A percentile compares a stretch with the other conserved stretches of the same genome.
phyloP scores from a whole-genome alignment of 495 filamentous ascomycete genomes.

The Tuber calosporum region DNA sequence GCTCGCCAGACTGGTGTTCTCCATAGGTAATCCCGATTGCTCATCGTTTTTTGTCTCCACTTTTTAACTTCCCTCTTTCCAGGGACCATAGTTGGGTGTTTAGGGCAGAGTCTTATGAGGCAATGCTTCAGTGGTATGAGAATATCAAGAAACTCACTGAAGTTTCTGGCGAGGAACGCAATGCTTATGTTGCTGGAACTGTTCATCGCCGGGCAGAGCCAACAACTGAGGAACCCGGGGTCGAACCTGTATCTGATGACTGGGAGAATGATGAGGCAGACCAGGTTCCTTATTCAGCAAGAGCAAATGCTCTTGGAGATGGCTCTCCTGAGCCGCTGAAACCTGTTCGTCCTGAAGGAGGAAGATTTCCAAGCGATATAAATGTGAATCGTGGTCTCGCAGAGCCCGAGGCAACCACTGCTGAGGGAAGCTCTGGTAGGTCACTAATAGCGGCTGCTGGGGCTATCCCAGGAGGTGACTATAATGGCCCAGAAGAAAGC shows the following conservation, averaged over 20 bases:
- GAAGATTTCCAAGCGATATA: conserved; percentile 41
- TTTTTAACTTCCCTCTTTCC: conserved; percentile 15
- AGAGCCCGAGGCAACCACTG: conserved; percentile 5
- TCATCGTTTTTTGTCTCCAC: background rate
- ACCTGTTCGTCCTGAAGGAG: conserved; percentile 37
- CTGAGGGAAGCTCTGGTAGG: conserved; percentile 27
- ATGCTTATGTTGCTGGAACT: conserved; percentile 62
- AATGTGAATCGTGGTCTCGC: conserved; percentile 27
- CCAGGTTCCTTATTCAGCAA: conserved; percentile 45
- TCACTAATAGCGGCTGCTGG: conserved; percentile 39
- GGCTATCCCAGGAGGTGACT: conserved; percentile 16
- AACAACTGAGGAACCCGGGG: conserved; percentile 17
- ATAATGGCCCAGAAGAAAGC: background rate
- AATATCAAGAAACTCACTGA: conserved; percentile 83
- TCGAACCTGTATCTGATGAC: conserved; percentile 21
- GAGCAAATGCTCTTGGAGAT: conserved; percentile 21
- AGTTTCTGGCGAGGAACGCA: conserved; percentile 80
- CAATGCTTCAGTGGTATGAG: conserved; percentile 94
- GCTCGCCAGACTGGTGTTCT: conserved; percentile 86
- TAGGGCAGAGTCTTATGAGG: conserved; percentile 86
- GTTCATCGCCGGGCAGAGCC: conserved; percentile 18
- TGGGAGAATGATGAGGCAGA: conserved; percentile 39
- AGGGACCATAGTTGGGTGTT: conserved; percentile 96
- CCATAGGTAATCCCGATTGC: conserved; percentile 51
- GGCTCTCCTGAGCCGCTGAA: conserved; percentile 13